Evolutionary conservation across 345 rosid genomes (phyloP).

Genomic region (Diplotaxis tenuifolia): DNA sequence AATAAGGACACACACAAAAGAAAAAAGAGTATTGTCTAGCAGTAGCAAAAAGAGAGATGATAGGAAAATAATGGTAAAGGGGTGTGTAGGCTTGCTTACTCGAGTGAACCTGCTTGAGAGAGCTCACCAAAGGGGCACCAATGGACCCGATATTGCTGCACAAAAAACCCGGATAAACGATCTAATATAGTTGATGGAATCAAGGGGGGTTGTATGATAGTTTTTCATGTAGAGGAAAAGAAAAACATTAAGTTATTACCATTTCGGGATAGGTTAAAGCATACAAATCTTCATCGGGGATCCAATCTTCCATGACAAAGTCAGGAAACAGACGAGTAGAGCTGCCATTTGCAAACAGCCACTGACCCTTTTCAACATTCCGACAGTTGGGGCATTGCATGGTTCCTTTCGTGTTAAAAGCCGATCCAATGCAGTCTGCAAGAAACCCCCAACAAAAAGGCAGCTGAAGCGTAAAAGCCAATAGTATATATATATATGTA

Average conservation of each 20-base stretch:
- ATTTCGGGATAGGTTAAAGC: slow-evolving; percentile 54
- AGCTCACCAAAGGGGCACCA: slow-evolving; percentile 70
- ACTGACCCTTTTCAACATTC: slow-evolving; percentile 68
- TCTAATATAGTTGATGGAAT: neutral
- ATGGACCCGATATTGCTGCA: slow-evolving; percentile 59
- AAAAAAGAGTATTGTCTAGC: no score
- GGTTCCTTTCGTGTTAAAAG: slow-evolving; percentile 71
- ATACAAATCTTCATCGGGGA: slow-evolving; percentile 57
- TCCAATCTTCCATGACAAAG: slow-evolving; percentile 58
- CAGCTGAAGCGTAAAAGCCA: neutral
- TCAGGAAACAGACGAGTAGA: slow-evolving; percentile 52
- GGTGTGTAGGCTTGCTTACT: slow-evolving; percentile 54
- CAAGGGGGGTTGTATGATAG: neutral
- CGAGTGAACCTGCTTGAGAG: slow-evolving; percentile 48
- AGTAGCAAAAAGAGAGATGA: slow-evolving; percentile 2
- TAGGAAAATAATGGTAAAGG: neutral
- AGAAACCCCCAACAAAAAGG: neutral
- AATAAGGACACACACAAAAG: no score
- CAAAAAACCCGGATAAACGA: neutral
- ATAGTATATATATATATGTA: neutral
- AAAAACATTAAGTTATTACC: no score
- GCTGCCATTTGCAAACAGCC: slow-evolving; percentile 68
- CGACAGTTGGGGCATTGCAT: slow-evolving; percentile 91
- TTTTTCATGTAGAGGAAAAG: slow-evolving; percentile 7
- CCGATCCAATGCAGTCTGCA: slow-evolving; percentile 82